These are phyloP conservation scores for Paramecium tetraurelia DNA, from an alignment of 73 alveolate genomes.

Conservation along the genomic window DNA sequence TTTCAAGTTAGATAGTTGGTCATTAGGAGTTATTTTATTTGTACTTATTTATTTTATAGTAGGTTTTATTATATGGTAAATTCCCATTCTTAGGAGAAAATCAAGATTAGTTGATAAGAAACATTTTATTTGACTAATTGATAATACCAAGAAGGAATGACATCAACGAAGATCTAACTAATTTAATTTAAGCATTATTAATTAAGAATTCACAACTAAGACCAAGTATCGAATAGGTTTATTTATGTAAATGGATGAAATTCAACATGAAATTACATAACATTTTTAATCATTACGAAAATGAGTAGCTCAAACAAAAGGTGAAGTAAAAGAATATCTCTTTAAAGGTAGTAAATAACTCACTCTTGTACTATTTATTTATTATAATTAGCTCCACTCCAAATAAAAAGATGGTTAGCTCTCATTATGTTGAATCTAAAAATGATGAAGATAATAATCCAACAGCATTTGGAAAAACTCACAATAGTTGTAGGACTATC, in stretches of 20 bases:
- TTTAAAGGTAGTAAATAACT: neutral
- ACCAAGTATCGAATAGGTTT: neutral
- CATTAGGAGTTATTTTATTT: constrained; percentile 76
- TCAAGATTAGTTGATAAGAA: neutral
- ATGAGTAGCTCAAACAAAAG: neutral
- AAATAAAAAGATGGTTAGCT: neutral
- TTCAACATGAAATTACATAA: constrained; percentile 1
- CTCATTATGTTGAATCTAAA: neutral
- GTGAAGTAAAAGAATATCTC: neutral
- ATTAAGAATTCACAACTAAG: neutral
- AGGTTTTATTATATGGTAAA: constrained; percentile 71
- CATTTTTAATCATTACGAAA: constrained; percentile 34
- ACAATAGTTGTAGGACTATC: neutral
- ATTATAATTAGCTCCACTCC: neutral
- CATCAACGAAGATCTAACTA: neutral
- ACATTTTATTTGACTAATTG: neutral
- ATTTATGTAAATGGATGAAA: constrained; percentile 41
- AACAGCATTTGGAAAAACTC: neutral
- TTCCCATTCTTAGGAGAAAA: constrained; percentile 66
- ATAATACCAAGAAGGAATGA: neutral
- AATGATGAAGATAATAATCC: neutral
- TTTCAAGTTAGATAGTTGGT: constrained; percentile 77
- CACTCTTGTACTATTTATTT: neutral
- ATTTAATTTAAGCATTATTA: neutral
- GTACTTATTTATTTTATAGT: neutral